These are phyloP conservation scores for Didymella pinodella DNA, from an alignment of 2,329 filamentous ascomycete genomes.

Conservation along the genomic window DNA sequence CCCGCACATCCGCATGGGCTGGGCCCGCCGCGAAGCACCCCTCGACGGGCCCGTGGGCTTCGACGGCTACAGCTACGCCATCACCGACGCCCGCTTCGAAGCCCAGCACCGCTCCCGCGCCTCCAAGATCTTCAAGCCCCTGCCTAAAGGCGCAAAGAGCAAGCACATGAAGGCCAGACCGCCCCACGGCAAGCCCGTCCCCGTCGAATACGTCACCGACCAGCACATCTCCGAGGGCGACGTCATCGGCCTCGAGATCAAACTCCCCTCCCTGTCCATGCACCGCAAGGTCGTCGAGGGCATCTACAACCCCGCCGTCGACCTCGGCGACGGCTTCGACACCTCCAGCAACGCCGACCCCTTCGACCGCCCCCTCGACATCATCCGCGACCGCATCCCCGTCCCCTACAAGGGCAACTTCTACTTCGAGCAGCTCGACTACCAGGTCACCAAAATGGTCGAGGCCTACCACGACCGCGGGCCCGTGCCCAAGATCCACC, in stretches of 20 bases:
- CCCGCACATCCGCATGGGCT: slow-evolving; percentile 79
- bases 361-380: slow-evolving; percentile 70
- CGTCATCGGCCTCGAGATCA: slow-evolving; percentile 92
- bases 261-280: slow-evolving; percentile 81
- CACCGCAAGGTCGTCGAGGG: slow-evolving; percentile 90
- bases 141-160: slow-evolving; percentile 50
- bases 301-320: slow-evolving; percentile 85
- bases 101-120: slow-evolving; percentile 93
- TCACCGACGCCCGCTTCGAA: slow-evolving; percentile 88
- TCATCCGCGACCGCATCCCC: slow-evolving; percentile 93
- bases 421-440: slow-evolving; percentile 93
- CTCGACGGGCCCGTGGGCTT: slow-evolving; percentile 85
- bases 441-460: slow-evolving; percentile 85
- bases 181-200: slow-evolving; percentile 45
- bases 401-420: slow-evolving; percentile 93
- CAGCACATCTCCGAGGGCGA: slow-evolving; percentile 88
- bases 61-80: slow-evolving; percentile 91
- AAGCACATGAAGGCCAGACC: slow-evolving; percentile 52
- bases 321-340: slow-evolving; percentile 68
- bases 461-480: slow-evolving; percentile 68
- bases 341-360: slow-evolving; percentile 49
- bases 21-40: slow-evolving; percentile 80
- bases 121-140: slow-evolving; percentile 74
- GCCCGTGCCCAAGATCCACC: slow-evolving; percentile 69
- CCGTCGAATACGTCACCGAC: slow-evolving; percentile 63